Evolutionary conservation across 169 alveolate genomes (phyloP), one percentile per base, ranked within the genome.

Genomic region (Haemoproteus tartakovskyi): DNA sequence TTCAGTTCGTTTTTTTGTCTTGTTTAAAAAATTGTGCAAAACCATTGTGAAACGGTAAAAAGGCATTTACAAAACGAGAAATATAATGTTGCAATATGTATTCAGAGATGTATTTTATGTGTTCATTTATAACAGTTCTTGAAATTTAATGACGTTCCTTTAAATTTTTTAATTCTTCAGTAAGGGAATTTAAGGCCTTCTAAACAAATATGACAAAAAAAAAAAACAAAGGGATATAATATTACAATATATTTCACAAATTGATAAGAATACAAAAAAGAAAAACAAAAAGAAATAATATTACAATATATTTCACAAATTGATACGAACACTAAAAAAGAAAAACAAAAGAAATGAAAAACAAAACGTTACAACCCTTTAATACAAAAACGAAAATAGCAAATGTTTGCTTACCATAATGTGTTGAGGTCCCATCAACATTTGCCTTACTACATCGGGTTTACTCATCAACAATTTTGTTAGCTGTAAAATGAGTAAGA

Each of bases 401-500:
- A n/a, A n/a, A n/a, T n/a, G n/a, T n/a, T n/a, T n/a, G 9, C 52
- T 41, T 67, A 67, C 82, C 45, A 52, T 67, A 40, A 67, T 67
- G 27, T 67, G 41, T 27, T 67, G 45, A 2, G 82, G 82, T 12
- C 82, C 82, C 48, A 52, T 67, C 19, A 67, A 52, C 82, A 67
- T 67, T 59, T 67, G 38, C 38, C 27, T 24, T 22, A 67, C 82
- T 21, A 67, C 74, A 26, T 67, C 67, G 1, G 82, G 82, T 27
- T 67, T 67, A 47, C 45, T 67, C 82, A 67, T 67, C 38, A 67
- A 36, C 12, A 67, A 67, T 19, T 67, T 51, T 27, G 70, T 70
- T 30, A 67, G 60, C 82, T 67, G 52, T 38, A 11, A 40, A 40
- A 11, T 21, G 59, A 46, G 18, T 4, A 16, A 59, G 45, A 30